These are phyloP conservation scores for Lepiota brunneoincarnata DNA, from an alignment of 768 basidiomycete genomes.

Conservation along the genomic window DNA sequence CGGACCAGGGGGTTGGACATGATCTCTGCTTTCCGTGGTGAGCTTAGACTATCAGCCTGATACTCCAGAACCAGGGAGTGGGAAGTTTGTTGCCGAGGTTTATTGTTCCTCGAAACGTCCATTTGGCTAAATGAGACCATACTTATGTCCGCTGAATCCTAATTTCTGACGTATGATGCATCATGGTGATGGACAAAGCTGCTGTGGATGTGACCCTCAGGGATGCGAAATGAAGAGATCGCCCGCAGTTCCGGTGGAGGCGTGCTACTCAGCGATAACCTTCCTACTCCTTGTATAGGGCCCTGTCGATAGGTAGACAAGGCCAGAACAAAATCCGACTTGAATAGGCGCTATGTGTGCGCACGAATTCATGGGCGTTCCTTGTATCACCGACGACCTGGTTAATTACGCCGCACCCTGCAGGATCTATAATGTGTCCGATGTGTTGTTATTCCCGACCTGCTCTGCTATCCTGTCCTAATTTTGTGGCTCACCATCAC, in stretches of 20 bases:
- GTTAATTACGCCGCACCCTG: too few species aligned
- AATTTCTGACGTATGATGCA: neutral
- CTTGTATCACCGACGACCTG: neutral
- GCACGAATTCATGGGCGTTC: neutral
- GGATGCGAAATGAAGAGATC: too few species aligned
- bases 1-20: too few species aligned
- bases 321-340: neutral
- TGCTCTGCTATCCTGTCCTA: too few species aligned
- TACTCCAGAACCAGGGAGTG: neutral
- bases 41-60: too few species aligned
- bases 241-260: neutral
- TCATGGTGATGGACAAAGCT: neutral
- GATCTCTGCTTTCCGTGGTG: too few species aligned
- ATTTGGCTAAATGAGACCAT: neutral
- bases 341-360: conserved; percentile 5
- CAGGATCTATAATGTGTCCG: neutral
- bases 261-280: neutral
- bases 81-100: too few species aligned
- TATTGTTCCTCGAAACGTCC: neutral
- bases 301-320: too few species aligned
- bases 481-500: too few species aligned
- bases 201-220: too few species aligned
- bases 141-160: neutral
- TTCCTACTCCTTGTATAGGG: neutral
- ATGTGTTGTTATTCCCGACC: too few species aligned